Conservation (phyloP, 139 green algal genomes). For the Pedinophyceae sp. region DNA sequence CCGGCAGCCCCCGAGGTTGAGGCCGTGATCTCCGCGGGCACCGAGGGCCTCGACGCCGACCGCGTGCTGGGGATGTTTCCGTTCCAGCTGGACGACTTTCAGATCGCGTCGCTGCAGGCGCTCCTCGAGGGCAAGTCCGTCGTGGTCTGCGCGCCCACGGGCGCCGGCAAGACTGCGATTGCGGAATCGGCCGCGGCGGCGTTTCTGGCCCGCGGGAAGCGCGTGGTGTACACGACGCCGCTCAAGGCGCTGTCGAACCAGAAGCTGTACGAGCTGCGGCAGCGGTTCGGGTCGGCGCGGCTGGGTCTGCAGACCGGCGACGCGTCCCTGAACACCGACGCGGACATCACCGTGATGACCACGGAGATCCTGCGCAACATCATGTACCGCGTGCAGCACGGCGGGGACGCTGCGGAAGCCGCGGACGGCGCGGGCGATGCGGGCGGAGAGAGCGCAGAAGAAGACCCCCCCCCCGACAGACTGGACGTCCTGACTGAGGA, state of each 20-base stretch:
- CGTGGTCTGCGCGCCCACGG: slow-evolving; percentile 87
- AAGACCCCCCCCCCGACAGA: too few relatives aligned
- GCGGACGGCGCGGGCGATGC: too few relatives aligned
- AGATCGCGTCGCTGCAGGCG: slow-evolving; percentile 33
- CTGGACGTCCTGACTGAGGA: too few relatives aligned
- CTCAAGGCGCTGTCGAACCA: slow-evolving; percentile 66
- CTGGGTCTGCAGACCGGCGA: slow-evolving; percentile 85
- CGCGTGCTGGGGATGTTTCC: slow-evolving; percentile 27
- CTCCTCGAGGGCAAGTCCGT: slow-evolving; percentile 58
- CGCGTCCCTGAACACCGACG: slow-evolving; percentile 68
- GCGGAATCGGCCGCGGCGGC: slow-evolving; percentile 70
- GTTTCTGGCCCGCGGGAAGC: slow-evolving; percentile 46
- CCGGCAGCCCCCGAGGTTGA: too few relatives aligned
- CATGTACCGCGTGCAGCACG: slow-evolving; percentile 58
- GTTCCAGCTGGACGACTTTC: slow-evolving; percentile 57
- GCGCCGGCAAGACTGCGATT: slow-evolving; percentile 90
- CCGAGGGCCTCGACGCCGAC: too few relatives aligned
- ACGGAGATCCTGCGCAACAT: slow-evolving; percentile 98
- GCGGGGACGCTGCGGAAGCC: too few relatives aligned
- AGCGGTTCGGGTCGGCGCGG: slow-evolving; percentile 44
- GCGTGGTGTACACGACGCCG: slow-evolving; percentile 71
- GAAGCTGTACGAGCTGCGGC: slow-evolving; percentile 72
- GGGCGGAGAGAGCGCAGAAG: too few relatives aligned
- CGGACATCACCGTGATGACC: slow-evolving; percentile 88
- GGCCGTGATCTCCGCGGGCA: too few relatives aligned